A percentile compares a stretch with the other conserved stretches of the same genome.
These are phyloP conservation scores for Neoarthrinium moseri DNA, from an alignment of 2,329 filamentous ascomycete genomes.

Conservation along the genomic window DNA sequence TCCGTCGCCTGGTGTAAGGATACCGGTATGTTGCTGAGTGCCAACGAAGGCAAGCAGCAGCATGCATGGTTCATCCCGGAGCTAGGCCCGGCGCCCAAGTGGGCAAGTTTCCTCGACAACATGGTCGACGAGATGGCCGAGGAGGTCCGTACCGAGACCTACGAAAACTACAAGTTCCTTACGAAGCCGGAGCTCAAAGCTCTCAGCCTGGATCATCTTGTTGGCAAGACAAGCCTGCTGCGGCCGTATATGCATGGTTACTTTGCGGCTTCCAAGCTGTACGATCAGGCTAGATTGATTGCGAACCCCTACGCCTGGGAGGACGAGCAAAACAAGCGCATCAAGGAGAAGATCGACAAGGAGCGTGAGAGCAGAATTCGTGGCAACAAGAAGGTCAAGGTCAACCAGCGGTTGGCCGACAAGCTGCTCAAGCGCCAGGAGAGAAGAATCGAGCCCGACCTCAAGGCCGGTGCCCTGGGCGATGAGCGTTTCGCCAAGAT, in stretches of 20 bases:
- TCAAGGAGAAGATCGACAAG: constrained; percentile 95
- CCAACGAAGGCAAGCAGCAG: constrained; percentile 93
- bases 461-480: constrained; percentile 66
- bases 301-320: constrained; percentile 93
- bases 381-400: constrained; percentile 95
- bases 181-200: constrained; percentile 82
- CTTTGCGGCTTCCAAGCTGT: constrained; percentile 92
- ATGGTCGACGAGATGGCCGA: constrained; percentile 99
- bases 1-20: constrained; percentile 90
- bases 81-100: constrained; percentile 86
- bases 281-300: constrained; percentile 91
- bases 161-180: constrained; percentile 99
- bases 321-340: constrained; percentile 84
- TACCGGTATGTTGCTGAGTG: constrained; percentile 92
- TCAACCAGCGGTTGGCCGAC: constrained; percentile 81
- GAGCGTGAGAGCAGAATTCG: constrained; percentile 93
- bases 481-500: constrained; percentile 85
- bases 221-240: constrained; percentile 86
- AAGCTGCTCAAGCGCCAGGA: constrained; percentile 68
- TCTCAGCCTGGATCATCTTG: constrained; percentile 82
- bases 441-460: constrained; percentile 56
- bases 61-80: constrained; percentile 92
- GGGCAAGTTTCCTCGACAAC: constrained; percentile 96
- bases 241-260: constrained; percentile 99
- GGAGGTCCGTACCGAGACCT: constrained; percentile 73